These are phyloP conservation scores for Pelargonium cotyledonis DNA, from an alignment of 441 rosid species.

Conservation along the genomic window DNA sequence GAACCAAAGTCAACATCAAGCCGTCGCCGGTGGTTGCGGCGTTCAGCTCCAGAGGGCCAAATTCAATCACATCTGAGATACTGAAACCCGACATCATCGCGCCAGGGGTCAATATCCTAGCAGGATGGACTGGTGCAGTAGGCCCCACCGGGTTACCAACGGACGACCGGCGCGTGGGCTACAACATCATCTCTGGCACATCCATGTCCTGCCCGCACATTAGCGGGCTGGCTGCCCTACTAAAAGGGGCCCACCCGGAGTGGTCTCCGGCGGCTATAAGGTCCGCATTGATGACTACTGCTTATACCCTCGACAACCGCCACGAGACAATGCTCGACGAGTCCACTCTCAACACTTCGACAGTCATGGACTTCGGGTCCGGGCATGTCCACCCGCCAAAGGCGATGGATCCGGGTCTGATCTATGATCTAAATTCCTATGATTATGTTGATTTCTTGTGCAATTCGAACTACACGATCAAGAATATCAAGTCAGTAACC, in stretches of 20 bases:
- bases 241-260: slow-evolving; percentile 24
- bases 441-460: slow-evolving; percentile 61
- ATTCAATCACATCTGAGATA: slow-evolving; percentile 12
- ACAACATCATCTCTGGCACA: slow-evolving; percentile 30
- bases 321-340: slow-evolving; percentile 56
- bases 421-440: slow-evolving; percentile 43
- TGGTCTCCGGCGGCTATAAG: slow-evolving; percentile 28
- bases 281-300: slow-evolving; percentile 33
- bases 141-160: background rate
- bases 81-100: slow-evolving; percentile 35
- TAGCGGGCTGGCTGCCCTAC: slow-evolving; percentile 26
- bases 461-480: slow-evolving; percentile 53
- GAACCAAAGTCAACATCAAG: slow-evolving; percentile 17
- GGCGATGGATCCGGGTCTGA: slow-evolving; percentile 61
- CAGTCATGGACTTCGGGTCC: slow-evolving; percentile 57
- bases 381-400: slow-evolving; percentile 72
- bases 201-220: slow-evolving; percentile 34
- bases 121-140: slow-evolving; percentile 19
- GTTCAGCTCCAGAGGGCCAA: slow-evolving; percentile 36
- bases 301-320: slow-evolving; percentile 36
- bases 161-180: slow-evolving; percentile 22
- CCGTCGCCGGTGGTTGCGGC: slow-evolving; percentile 29
- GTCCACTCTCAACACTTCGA: slow-evolving; percentile 47
- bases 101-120: slow-evolving; percentile 32
- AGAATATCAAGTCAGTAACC: slow-evolving; percentile 43